These are phyloP conservation scores for Cairneyella variabilis DNA, from an alignment of 495 filamentous ascomycete genomes.

Conservation along the genomic window DNA sequence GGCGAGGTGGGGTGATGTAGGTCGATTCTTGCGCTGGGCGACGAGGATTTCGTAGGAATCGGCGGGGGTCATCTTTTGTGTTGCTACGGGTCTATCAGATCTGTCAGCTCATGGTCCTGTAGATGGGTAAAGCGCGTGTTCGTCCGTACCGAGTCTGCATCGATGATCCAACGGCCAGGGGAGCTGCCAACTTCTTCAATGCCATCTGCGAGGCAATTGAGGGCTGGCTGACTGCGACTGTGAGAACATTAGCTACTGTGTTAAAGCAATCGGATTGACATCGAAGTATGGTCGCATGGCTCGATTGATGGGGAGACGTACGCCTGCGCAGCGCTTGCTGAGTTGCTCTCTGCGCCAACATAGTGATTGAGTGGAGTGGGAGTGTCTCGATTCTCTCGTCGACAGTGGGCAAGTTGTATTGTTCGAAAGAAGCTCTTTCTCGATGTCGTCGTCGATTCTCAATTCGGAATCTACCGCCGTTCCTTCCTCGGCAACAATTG, in stretches of 20 bases:
- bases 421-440: neutral
- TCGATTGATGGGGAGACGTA: slow-evolving; percentile 47
- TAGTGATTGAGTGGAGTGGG: slow-evolving; percentile 33
- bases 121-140: too few relatives aligned
- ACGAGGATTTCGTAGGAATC: slow-evolving; percentile 71
- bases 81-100: slow-evolving; percentile 49
- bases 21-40: slow-evolving; percentile 78
- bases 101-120: slow-evolving; percentile 20
- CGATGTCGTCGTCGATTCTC: slow-evolving; percentile 21
- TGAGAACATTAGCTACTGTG: slow-evolving; percentile 18
- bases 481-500: slow-evolving; percentile 19
- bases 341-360: slow-evolving; percentile 64
- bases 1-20: slow-evolving; percentile 79
- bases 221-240: slow-evolving; percentile 24
- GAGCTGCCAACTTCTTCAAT: slow-evolving; percentile 16
- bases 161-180: slow-evolving; percentile 24
- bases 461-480: slow-evolving; percentile 15
- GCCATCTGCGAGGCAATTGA: slow-evolving; percentile 18
- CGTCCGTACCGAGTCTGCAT: slow-evolving; percentile 51
- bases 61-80: slow-evolving; percentile 51
- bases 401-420: slow-evolving; percentile 8
- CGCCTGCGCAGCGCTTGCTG: slow-evolving; percentile 66
- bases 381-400: slow-evolving; percentile 4
- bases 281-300: slow-evolving; percentile 38
- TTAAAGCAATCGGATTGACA: slow-evolving; percentile 43